phyloP scores from a whole-genome alignment of 306 rosid species.

The Albizia julibrissin region DNA sequence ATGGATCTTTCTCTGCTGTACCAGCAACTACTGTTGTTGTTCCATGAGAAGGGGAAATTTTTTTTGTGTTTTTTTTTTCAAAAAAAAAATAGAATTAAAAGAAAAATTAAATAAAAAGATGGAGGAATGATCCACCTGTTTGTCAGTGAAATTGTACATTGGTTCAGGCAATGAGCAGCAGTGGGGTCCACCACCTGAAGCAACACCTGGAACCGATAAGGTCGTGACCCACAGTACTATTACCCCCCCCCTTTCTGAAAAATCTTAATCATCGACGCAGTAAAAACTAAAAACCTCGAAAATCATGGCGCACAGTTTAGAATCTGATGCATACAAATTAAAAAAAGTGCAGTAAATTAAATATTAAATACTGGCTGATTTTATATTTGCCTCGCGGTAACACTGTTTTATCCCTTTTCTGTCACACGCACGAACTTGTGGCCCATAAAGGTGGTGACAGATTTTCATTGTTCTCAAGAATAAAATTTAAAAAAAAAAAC shows the following conservation, averaged over 20 bases:
- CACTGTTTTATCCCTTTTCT: conserved; percentile 45
- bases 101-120: neutral
- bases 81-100: neutral
- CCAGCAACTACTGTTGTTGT: conserved; percentile 26
- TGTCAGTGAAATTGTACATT: conserved; percentile 91
- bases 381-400: conserved; percentile 12
- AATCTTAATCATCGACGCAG: conserved; percentile 77
- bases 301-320: conserved; percentile 46
- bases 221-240: conserved; percentile 55
- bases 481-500: neutral
- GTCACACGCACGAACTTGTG: conserved; percentile 19
- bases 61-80: neutral
- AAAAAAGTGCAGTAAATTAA: conserved; percentile 24
- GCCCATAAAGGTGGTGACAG: conserved; percentile 32
- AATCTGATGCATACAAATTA: conserved; percentile 29
- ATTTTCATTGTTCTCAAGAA: neutral
- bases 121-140: conserved; percentile 98
- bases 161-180: conserved; percentile 75
- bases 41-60: conserved; percentile 5
- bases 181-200: conserved; percentile 74
- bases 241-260: conserved; percentile 33
- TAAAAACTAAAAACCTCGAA: conserved; percentile 57
- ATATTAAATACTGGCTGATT: conserved; percentile 28
- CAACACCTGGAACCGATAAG: conserved; percentile 98
- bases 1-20: conserved; percentile 36